These are phyloP conservation scores for Chlorella sp. DNA, from an alignment of 139 green algal species.

Conservation along the genomic window DNA sequence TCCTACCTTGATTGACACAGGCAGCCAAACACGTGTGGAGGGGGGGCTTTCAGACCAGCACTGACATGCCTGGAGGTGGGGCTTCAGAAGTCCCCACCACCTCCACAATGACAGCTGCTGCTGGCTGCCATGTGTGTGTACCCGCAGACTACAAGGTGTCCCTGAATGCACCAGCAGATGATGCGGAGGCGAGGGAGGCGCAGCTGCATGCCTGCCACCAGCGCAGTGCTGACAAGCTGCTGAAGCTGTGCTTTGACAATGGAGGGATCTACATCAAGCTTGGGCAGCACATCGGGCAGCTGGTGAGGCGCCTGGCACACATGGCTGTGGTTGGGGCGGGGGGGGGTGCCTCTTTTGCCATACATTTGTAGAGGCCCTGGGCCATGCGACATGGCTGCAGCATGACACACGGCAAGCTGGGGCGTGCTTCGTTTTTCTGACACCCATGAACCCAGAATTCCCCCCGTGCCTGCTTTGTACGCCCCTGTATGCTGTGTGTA, in stretches of 20 bases:
- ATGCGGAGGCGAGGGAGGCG: constrained; percentile 19
- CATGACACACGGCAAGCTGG: too few species aligned
- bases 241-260: constrained; percentile 77
- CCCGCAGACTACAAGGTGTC: constrained; percentile 31
- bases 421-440: too few species aligned
- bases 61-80: background rate
- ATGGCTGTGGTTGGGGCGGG: background rate
- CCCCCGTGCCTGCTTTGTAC: too few species aligned
- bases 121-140: background rate
- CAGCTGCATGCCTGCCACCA: constrained; percentile 39
- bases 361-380: too few species aligned
- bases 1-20: too few species aligned
- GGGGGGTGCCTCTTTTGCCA: background rate
- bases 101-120: too few species aligned
- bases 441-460: too few species aligned
- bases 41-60: background rate
- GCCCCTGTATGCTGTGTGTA: background rate
- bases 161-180: background rate
- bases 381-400: too few species aligned
- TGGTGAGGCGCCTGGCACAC: constrained; percentile 45
- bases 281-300: constrained; percentile 82
- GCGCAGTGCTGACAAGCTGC: constrained; percentile 38
- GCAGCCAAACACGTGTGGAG: background rate
- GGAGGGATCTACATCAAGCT: constrained; percentile 69
- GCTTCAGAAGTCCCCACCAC: too few species aligned